These are phyloP conservation scores for Collybia sordida DNA, from an alignment of 768 basidiomycete species.

Conservation along the genomic window DNA sequence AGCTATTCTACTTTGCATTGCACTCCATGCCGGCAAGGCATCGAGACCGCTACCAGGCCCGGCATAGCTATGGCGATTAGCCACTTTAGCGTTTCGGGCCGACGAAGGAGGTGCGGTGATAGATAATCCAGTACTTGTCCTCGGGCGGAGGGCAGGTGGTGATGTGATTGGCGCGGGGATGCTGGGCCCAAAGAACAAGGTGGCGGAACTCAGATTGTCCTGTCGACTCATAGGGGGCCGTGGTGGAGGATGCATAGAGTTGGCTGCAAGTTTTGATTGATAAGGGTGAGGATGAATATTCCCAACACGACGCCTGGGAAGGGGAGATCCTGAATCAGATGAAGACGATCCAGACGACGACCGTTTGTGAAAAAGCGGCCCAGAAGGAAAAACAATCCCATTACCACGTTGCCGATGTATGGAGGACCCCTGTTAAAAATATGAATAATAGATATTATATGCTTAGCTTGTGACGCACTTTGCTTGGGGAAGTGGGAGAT, in stretches of 20 bases:
- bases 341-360: constrained; percentile 38
- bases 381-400: constrained; percentile 40
- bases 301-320: constrained; percentile 52
- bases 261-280: constrained; percentile 13
- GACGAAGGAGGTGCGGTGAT: constrained; percentile 17
- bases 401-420: constrained; percentile 8
- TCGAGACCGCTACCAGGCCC: constrained; percentile 37
- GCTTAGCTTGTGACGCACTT: constrained; percentile 24
- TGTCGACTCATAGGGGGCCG: constrained; percentile 48
- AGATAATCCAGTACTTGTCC: constrained; percentile 28
- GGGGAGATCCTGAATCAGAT: constrained; percentile 52
- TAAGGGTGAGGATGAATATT: constrained; percentile 31
- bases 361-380: constrained; percentile 37
- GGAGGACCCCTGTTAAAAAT: background rate
- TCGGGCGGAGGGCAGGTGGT: constrained; percentile 24
- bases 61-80: constrained; percentile 67
- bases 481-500: constrained; percentile 41
- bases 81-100: constrained; percentile 26
- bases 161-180: constrained; percentile 32
- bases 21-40: constrained; percentile 35
- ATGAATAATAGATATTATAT: background rate
- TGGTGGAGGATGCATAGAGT: constrained; percentile 13
- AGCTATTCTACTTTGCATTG: constrained; percentile 35
- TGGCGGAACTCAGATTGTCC: constrained; percentile 57
- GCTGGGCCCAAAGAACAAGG: constrained; percentile 67